Evolutionary conservation across 257 asterid species (phyloP).

Genomic region (Fraxinus pennsylvanica): DNA sequence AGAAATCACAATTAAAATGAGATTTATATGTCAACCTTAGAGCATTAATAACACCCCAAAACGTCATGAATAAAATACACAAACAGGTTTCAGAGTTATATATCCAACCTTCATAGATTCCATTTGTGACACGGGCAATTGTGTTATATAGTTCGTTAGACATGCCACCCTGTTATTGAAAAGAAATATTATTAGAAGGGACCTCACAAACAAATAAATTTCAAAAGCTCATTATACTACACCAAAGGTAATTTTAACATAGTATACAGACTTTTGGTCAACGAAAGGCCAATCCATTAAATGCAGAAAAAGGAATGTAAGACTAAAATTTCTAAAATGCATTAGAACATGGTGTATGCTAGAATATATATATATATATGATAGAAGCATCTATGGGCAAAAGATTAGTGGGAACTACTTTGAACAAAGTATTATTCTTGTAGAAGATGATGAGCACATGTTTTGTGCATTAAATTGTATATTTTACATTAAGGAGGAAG

Average conservation of each 20-base stretch:
- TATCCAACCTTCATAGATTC: slow-evolving; percentile 88
- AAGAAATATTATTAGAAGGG: slow-evolving; percentile 26
- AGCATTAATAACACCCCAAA: neutral
- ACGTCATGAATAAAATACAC: slow-evolving; percentile 10
- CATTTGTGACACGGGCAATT: slow-evolving; percentile 96
- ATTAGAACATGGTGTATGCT: neutral
- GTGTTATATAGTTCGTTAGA: slow-evolving; percentile 92
- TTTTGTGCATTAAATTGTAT: slow-evolving; percentile 14
- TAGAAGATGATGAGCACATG: neutral
- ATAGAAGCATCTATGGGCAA: slow-evolving; percentile 16
- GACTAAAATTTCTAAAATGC: neutral
- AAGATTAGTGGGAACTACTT: slow-evolving; percentile 8
- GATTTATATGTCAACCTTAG: slow-evolving; percentile 14
- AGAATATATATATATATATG: neutral
- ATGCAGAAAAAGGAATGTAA: slow-evolving; percentile 1
- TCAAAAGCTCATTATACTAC: slow-evolving; percentile 1
- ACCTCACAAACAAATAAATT: neutral
- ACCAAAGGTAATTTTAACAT: neutral
- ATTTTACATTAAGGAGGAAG: neutral
- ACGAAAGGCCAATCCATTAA: neutral
- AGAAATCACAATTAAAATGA: slow-evolving; percentile 24
- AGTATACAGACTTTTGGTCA: neutral
- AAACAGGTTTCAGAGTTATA: slow-evolving; percentile 19
- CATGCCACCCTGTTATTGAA: slow-evolving; percentile 89
- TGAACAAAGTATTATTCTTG: slow-evolving; percentile 5